Percentiles rank a stretch among this genome's conserved stretches.
Conservation (phyloP, 495 filamentous ascomycete genomes). For the Xylaria flabelliformis region DNA sequence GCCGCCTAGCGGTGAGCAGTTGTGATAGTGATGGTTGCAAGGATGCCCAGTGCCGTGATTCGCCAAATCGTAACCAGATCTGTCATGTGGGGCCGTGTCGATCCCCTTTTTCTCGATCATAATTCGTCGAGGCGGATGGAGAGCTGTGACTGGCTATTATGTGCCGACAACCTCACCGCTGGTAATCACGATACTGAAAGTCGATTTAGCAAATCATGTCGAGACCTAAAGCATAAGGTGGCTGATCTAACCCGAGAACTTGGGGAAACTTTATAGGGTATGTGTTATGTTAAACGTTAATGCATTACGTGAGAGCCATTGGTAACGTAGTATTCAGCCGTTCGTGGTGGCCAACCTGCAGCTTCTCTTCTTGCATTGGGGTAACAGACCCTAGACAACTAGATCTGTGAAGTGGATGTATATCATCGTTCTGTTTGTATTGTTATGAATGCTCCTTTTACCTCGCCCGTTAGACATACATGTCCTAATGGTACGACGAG, state of each 20-base stretch:
- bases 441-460: neutral
- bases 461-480: neutral
- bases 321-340: neutral
- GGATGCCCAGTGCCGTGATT: conserved; percentile 7
- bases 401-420: neutral
- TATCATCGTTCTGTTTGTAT: neutral
- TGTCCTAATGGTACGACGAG: neutral
- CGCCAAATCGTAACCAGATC: neutral
- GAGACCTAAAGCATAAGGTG: neutral
- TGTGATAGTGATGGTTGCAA: conserved; percentile 21
- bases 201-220: neutral
- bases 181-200: neutral
- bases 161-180: conserved; percentile 4
- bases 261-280: neutral
- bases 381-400: neutral
- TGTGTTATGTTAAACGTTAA: neutral
- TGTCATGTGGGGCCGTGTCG: conserved; percentile 14
- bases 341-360: neutral
- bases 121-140: neutral
- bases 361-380: neutral
- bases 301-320: neutral
- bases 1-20: neutral
- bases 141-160: neutral
- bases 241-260: neutral
- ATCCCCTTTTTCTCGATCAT: conserved; percentile 7